phyloP scores from a whole-genome alignment of 441 rosid species.

The Flueggea neowawraea region DNA sequence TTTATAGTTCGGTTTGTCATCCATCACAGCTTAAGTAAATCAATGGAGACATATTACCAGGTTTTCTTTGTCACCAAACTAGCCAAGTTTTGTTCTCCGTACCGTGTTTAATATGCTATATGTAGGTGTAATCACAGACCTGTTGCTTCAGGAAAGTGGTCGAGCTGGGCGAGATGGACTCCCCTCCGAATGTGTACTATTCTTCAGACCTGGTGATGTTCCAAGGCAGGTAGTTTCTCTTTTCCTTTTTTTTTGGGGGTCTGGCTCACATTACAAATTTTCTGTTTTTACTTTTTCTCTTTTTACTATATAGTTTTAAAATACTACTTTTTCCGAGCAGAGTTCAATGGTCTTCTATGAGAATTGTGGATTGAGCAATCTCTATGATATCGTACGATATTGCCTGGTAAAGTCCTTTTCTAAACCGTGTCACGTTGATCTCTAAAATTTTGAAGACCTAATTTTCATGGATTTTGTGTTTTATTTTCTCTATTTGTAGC shows the following conservation, averaged over 20 bases:
- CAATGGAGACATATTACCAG: constrained; percentile 99
- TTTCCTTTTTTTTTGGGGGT: constrained; percentile 7
- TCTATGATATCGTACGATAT: constrained; percentile 84
- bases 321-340: constrained; percentile 37
- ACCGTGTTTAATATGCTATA: constrained; percentile 12
- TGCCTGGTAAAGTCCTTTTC: constrained; percentile 63
- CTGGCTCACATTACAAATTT: too few species aligned
- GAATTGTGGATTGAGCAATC: constrained; percentile 93
- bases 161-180: constrained; percentile 99
- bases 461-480: too few species aligned
- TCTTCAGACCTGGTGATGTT: constrained; percentile 86
- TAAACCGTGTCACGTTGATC: neutral
- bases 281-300: neutral
- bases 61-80: constrained; percentile 32
- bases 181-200: constrained; percentile 88
- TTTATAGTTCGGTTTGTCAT: constrained; percentile 96
- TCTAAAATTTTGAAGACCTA: neutral
- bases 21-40: constrained; percentile 99
- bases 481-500: too few species aligned
- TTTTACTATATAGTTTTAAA: constrained; percentile 4
- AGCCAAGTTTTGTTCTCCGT: constrained; percentile 17
- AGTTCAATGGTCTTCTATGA: constrained; percentile 99
- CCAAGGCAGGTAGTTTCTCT: constrained; percentile 81
- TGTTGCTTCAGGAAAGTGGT: constrained; percentile 78
- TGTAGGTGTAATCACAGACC: too few species aligned